Percentiles rank a stretch among this genome's conserved stretches.
Evolutionary conservation across 225 moss, liverwort and hornwort genomes (phyloP).

Genomic region (Pleurozium schreberi): DNA sequence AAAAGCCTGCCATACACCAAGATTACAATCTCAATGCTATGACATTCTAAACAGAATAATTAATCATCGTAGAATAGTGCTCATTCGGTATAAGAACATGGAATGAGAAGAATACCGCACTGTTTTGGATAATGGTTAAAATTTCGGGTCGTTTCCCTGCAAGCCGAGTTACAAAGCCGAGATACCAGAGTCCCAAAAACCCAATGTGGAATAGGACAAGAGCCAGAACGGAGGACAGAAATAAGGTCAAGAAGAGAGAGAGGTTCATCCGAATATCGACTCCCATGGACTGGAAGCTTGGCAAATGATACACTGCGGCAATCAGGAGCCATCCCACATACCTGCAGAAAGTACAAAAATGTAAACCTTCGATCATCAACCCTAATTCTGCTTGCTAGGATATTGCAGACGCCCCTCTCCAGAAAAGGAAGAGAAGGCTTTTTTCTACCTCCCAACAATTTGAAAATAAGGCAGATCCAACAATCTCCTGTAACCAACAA

Average conservation of each 20-base stretch:
- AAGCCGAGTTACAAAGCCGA: slow-evolving; percentile 77
- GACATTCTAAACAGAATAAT: neutral
- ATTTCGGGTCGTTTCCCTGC: slow-evolving; percentile 95
- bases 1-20: neutral
- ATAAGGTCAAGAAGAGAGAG: slow-evolving; percentile 90
- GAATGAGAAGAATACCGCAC: slow-evolving; percentile 55
- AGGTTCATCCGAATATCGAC: slow-evolving; percentile 97
- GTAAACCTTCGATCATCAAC: neutral
- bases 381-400: neutral
- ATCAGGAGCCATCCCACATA: slow-evolving; percentile 89
- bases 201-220: slow-evolving; percentile 78
- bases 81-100: neutral
- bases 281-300: slow-evolving; percentile 99
- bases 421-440: neutral
- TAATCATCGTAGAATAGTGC: neutral
- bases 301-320: slow-evolving; percentile 92
- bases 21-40: neutral
- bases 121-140: slow-evolving; percentile 89
- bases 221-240: slow-evolving; percentile 79
- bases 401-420: neutral
- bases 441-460: neutral
- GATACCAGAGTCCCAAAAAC: slow-evolving; percentile 85
- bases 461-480: neutral
- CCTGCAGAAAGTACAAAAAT: slow-evolving; percentile 30
- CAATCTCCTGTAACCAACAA: neutral